These are phyloP conservation scores for Sedum album DNA, from an alignment of 164 flowering plant species.

Conservation along the genomic window DNA sequence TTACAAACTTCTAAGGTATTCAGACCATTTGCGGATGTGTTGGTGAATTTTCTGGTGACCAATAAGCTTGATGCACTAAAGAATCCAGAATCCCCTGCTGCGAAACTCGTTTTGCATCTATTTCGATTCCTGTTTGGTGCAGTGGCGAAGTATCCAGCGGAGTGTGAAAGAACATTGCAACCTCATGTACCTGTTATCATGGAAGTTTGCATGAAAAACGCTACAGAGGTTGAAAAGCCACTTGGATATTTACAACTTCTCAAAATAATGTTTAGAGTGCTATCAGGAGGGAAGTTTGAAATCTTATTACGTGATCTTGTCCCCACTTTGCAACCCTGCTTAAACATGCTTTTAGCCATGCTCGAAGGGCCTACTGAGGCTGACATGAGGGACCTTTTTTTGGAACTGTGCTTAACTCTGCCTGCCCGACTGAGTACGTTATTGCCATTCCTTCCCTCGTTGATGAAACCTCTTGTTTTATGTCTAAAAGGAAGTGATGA, in stretches of 20 bases:
- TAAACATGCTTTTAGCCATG: conserved; percentile 86
- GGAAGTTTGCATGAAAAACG: conserved; percentile 91
- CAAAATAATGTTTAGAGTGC: conserved; percentile 85
- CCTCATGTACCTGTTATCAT: conserved; percentile 90
- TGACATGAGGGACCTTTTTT: conserved; percentile 84
- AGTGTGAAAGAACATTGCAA: conserved; percentile 87
- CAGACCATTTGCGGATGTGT: conserved; percentile 85
- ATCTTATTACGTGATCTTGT: conserved; percentile 69
- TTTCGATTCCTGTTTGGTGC: conserved; percentile 83
- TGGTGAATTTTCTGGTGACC: conserved; percentile 88
- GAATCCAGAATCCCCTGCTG: conserved; percentile 79
- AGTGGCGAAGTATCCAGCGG: conserved; percentile 79
- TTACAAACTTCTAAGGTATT: conserved; percentile 76
- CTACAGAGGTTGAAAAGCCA: conserved; percentile 85
- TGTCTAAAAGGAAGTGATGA: conserved; percentile 89
- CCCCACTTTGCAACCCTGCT: conserved; percentile 74
- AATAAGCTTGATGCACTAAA: conserved; percentile 89
- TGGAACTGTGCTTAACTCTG: conserved; percentile 85
- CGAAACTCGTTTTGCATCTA: conserved; percentile 87
- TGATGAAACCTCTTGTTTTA: conserved; percentile 95
- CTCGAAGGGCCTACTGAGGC: conserved; percentile 96
- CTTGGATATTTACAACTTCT: conserved; percentile 93
- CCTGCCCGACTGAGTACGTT: conserved; percentile 95
- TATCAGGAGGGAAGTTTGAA: conserved; percentile 91
- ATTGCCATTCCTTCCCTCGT: conserved; percentile 83